Evolutionary conservation across 2,329 filamentous ascomycete species (phyloP).

Genomic region (Venturia carpophila): DNA sequence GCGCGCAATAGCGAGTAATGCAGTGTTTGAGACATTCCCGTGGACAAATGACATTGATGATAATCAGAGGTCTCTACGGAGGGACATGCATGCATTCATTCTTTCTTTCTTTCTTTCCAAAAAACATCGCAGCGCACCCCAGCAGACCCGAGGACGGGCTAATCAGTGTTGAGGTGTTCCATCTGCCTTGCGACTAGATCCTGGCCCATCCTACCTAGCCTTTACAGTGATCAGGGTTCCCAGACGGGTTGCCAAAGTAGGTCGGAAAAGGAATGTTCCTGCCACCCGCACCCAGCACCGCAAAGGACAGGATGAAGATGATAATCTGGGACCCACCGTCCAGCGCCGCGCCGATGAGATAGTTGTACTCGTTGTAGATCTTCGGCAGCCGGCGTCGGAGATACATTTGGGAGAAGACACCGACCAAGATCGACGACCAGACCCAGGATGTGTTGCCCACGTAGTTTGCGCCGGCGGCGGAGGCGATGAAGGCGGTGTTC

Average conservation of each 20-base stretch:
- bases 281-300: slow-evolving; percentile 34
- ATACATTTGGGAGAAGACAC: slow-evolving; percentile 32
- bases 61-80: no score
- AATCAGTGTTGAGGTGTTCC: no score
- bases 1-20: no score
- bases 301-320: slow-evolving; percentile 38
- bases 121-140: no score
- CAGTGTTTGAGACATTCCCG: no score
- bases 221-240: slow-evolving; percentile 9
- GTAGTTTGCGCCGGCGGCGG: slow-evolving; percentile 34
- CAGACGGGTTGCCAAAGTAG: slow-evolving; percentile 12
- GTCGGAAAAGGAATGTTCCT: slow-evolving; percentile 5
- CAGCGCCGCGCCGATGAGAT: slow-evolving; percentile 35
- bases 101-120: no score
- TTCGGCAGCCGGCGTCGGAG: slow-evolving; percentile 30
- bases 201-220: background rate
- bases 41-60: no score
- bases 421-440: slow-evolving; percentile 22
- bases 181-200: no score
- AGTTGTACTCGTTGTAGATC: slow-evolving; percentile 38
- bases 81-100: no score
- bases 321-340: slow-evolving; percentile 35
- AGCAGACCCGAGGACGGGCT: no score
- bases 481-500: slow-evolving; percentile 38
- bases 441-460: slow-evolving; percentile 16